Base-by-base conservation (phyloP, 192 early-diverging fungal species). In the Coemansia sp. region DNA sequence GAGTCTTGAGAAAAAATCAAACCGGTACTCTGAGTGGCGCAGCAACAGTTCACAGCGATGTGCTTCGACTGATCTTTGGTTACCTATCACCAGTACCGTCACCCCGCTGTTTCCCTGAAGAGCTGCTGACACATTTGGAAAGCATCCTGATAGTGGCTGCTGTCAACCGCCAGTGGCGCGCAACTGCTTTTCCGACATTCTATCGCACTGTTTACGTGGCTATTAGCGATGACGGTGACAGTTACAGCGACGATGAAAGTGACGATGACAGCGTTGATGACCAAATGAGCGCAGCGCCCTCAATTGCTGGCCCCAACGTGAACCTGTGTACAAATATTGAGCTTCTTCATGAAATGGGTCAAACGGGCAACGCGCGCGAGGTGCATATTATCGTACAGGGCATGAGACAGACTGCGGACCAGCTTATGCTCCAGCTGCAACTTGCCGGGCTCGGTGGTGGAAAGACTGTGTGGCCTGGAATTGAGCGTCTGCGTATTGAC, bases 131-230 rank as follows among this genome's bases (percentile, higher is more conserved):
- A 9, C 51, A 52, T 9, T 24, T 20, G 51, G 8, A 20, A 8
- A n/a, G 20, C 27, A n/a, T 52, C 12, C 20, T 8, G 51, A 20
- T 6, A 52, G 51, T 52, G 20, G 52, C 74, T 3, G 40, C 42
- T 1, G 69, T 76, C 5, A 57, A 49, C 40, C 40, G 47, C 11
- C 16, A 40, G 33, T 76, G 75, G 75, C 64, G 75, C 3, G 65
- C 31, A 1, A 20, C 31, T n/a, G 8, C 68, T 3, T 20, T 67
- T 1, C 64, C 69, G 15, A 34, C 41, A 18, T 20, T 67, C 2
- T 63, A 57, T 65, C 57, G 69, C 36, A 71, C 65, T 3, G 51
- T 54, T 1, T 2, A 67, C 5, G 49, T 76, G 0, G 16, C 36
- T 13, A 66, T 54, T 47, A 18, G 16, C 13, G 16, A 18, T 27